Evolutionary conservation across 225 moss, liverwort and hornwort species (phyloP).

Genomic region (Sphagnum contortum): DNA sequence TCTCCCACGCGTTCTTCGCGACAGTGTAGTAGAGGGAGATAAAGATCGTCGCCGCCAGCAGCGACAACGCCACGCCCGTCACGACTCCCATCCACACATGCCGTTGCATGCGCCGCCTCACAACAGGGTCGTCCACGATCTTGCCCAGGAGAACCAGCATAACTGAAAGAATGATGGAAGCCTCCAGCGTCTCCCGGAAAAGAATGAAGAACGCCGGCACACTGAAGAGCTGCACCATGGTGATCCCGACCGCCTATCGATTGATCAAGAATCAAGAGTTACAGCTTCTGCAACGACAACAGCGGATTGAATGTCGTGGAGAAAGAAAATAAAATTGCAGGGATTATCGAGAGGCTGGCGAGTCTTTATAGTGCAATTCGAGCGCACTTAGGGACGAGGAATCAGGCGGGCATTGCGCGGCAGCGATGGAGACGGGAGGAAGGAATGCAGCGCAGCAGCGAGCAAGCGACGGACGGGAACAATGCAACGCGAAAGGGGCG

Average conservation of each 20-base stretch:
- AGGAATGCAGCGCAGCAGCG: too few relatives aligned
- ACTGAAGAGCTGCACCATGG: slow-evolving; percentile 66
- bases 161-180: slow-evolving; percentile 51
- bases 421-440: too few relatives aligned
- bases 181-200: slow-evolving; percentile 69
- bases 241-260: background rate
- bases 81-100: slow-evolving; percentile 58
- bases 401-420: too few relatives aligned
- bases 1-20: slow-evolving; percentile 54
- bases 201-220: slow-evolving; percentile 67
- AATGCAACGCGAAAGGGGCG: too few relatives aligned
- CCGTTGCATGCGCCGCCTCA: slow-evolving; percentile 34
- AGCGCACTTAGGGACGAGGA: too few relatives aligned
- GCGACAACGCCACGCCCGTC: slow-evolving; percentile 22
- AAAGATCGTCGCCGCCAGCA: slow-evolving; percentile 31
- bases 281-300: too few relatives aligned
- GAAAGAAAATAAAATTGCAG: too few relatives aligned
- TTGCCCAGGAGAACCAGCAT: slow-evolving; percentile 53
- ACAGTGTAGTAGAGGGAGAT: slow-evolving; percentile 62
- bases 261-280: too few relatives aligned
- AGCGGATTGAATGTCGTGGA: too few relatives aligned
- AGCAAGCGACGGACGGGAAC: too few relatives aligned
- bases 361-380: too few relatives aligned
- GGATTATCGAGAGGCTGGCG: too few relatives aligned
- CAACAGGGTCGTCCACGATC: slow-evolving; percentile 16